These are phyloP conservation scores for Apiotrichum brassicae DNA, from an alignment of 1,284 basidiomycete genomes.

Conservation along the genomic window DNA sequence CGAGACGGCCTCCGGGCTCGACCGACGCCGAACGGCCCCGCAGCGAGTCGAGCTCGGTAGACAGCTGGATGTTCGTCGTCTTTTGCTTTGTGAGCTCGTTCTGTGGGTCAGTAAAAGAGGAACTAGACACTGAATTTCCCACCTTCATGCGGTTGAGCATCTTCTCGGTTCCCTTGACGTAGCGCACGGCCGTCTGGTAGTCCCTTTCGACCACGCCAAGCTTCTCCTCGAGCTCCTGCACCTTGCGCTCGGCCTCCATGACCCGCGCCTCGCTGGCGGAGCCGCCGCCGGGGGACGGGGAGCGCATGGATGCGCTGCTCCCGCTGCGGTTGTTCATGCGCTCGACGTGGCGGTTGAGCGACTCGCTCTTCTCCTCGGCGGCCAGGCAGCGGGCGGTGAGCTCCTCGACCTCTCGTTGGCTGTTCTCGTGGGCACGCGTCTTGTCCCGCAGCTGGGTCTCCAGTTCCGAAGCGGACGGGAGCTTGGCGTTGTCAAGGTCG, in stretches of 20 bases:
- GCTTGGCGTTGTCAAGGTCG: constrained; percentile 48
- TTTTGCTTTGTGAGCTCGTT: constrained; percentile 89
- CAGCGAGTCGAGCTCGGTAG: constrained; percentile 66
- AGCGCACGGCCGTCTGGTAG: constrained; percentile 59
- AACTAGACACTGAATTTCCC: constrained; percentile 13
- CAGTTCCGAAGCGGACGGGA: constrained; percentile 53
- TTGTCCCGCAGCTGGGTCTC: constrained; percentile 68
- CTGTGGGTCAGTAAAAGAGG: constrained; percentile 22
- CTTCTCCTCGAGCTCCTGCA: constrained; percentile 67
- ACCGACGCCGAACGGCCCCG: constrained; percentile 58
- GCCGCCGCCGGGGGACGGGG: constrained; percentile 22
- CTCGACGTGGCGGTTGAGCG: constrained; percentile 62
- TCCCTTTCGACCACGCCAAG: constrained; percentile 78
- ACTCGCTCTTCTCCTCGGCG: constrained; percentile 61
- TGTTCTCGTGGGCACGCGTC: constrained; percentile 62
- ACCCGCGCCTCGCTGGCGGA: constrained; percentile 48
- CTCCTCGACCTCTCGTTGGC: constrained; percentile 47
- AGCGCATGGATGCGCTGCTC: constrained; percentile 33
- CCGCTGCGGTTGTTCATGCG: constrained; percentile 51
- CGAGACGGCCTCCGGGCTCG: constrained; percentile 51
- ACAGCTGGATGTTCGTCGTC: constrained; percentile 65
- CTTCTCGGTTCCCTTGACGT: constrained; percentile 86
- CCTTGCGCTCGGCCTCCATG: constrained; percentile 58
- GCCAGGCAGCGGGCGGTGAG: constrained; percentile 61
- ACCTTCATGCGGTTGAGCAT: constrained; percentile 93